A percentile compares a stretch with the other conserved stretches of the same genome.
These are phyloP conservation scores for Citrus maxima DNA, from an alignment of 345 rosid genomes.

Conservation along the genomic window DNA sequence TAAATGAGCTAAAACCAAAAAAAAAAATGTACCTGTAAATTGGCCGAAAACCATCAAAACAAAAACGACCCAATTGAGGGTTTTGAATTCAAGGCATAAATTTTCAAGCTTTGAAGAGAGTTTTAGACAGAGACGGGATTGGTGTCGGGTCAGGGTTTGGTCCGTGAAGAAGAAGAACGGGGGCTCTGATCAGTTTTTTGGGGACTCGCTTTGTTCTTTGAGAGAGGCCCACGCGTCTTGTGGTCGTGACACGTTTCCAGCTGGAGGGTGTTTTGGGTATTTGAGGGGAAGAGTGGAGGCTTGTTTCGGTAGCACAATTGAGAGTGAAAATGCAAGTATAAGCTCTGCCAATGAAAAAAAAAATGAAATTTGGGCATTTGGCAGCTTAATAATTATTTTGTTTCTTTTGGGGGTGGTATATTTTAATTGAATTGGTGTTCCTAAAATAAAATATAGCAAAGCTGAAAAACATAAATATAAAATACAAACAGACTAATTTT, in stretches of 20 bases:
- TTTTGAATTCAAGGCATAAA: slow-evolving; percentile 2
- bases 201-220: slow-evolving; percentile 8
- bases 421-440: too few relatives aligned
- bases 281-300: not conserved
- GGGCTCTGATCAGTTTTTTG: not conserved
- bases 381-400: too few relatives aligned
- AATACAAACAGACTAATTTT: too few relatives aligned
- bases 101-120: not conserved
- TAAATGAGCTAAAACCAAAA: not conserved
- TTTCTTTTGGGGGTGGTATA: too few relatives aligned
- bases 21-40: slow-evolving; percentile 2
- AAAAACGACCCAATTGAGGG: not conserved
- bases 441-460: too few relatives aligned
- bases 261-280: not conserved
- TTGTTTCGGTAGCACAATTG: not conserved
- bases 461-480: too few relatives aligned
- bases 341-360: too few relatives aligned
- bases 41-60: not conserved
- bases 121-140: not conserved
- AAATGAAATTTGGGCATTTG: too few relatives aligned
- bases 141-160: slow-evolving; percentile 7
- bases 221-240: not conserved
- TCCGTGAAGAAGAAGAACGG: not conserved
- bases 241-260: slow-evolving; percentile 1
- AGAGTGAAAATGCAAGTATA: slow-evolving; percentile 8